Evolutionary conservation across 108 stramenopile species (phyloP).

Genomic region (Pseudonitzschia delicatissima): DNA sequence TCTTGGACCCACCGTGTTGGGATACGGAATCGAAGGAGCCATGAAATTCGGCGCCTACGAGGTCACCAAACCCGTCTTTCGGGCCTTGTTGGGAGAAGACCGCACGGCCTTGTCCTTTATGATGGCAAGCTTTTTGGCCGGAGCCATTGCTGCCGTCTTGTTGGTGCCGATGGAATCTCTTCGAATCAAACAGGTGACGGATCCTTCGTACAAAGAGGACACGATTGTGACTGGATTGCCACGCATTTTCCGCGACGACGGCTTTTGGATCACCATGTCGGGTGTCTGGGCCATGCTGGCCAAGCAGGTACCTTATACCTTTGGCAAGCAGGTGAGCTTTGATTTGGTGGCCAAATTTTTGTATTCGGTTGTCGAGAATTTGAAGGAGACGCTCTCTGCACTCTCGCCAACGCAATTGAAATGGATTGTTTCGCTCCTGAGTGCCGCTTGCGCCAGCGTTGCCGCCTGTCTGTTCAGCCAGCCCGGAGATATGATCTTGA

Average conservation of each 20-base stretch:
- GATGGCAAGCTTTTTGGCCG: constrained; percentile 78
- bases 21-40: constrained; percentile 90
- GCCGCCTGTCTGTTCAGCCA: constrained; percentile 89
- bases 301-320: constrained; percentile 96
- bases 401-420: constrained; percentile 29
- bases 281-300: constrained; percentile 90
- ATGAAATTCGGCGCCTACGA: constrained; percentile 91
- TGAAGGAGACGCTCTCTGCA: no score
- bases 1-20: constrained; percentile 84
- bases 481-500: constrained; percentile 94
- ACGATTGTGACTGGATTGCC: constrained; percentile 61
- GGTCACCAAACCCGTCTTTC: constrained; percentile 76
- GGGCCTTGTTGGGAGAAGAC: constrained; percentile 32
- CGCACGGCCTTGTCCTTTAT: constrained; percentile 54
- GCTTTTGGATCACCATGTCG: constrained; percentile 61
- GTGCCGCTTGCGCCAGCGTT: constrained; percentile 74
- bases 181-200: constrained; percentile 89
- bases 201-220: constrained; percentile 59
- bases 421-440: constrained; percentile 63
- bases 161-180: constrained; percentile 90
- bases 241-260: constrained; percentile 62
- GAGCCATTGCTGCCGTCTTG: constrained; percentile 82
- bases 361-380: constrained; percentile 30
- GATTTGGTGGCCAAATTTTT: constrained; percentile 73
- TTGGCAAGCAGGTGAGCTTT: constrained; percentile 90